Percentiles rank a stretch among this genome's conserved stretches.
These are phyloP conservation scores for Brasenia schreberi DNA, from an alignment of 164 flowering plant genomes.

Conservation along the genomic window DNA sequence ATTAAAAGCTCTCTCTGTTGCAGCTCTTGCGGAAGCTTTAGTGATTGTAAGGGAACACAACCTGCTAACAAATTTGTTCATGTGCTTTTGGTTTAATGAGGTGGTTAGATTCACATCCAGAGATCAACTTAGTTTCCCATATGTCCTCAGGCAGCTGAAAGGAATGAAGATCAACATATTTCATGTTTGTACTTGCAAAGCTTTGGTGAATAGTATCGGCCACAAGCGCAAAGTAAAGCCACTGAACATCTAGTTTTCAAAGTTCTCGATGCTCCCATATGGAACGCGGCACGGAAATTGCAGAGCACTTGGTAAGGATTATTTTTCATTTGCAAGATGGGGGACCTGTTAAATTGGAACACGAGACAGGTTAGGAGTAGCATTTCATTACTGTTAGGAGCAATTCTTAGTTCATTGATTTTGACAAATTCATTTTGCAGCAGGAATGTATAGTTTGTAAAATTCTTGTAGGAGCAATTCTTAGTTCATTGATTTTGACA, in stretches of 20 bases:
- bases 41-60: conserved; percentile 82
- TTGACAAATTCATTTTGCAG: too few species aligned
- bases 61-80: conserved; percentile 62
- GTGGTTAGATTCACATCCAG: conserved; percentile 91
- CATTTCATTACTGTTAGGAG: too few species aligned
- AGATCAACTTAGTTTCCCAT: conserved; percentile 95
- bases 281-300: too few species aligned
- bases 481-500: too few species aligned
- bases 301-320: too few species aligned
- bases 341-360: too few species aligned
- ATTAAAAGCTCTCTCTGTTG: conserved; percentile 12
- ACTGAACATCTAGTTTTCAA: conserved; percentile 15
- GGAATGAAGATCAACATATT: conserved; percentile 59
- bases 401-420: too few species aligned
- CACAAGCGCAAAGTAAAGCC: conserved; percentile 89
- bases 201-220: conserved; percentile 93
- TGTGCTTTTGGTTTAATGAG: conserved; percentile 98
- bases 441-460: too few species aligned
- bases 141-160: conserved; percentile 66
- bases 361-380: too few species aligned
- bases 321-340: too few species aligned
- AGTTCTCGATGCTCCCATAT: too few species aligned
- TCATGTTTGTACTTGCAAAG: conserved; percentile 90
- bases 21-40: conserved; percentile 96
- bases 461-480: too few species aligned